These are phyloP conservation scores for Rhynchospora pubera DNA, from an alignment of 176 grass and related monocot genomes.

Conservation along the genomic window DNA sequence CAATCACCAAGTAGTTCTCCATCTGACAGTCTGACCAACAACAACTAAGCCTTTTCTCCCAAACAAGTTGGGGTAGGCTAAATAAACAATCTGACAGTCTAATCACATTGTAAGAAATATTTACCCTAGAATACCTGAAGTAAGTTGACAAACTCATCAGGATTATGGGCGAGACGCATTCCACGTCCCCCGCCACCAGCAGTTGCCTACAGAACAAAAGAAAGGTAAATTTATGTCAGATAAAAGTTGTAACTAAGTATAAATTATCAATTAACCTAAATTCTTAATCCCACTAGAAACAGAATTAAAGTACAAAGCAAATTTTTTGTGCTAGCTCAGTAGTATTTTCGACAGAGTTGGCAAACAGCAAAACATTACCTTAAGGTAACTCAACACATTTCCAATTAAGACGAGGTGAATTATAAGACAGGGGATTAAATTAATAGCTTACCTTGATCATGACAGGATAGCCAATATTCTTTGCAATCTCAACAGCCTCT, in stretches of 20 bases:
- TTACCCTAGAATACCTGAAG: slow-evolving; percentile 25
- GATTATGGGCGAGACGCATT: slow-evolving; percentile 39
- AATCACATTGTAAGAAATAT: too few relatives aligned
- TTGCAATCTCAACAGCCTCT: slow-evolving; percentile 37
- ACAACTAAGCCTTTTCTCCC: too few relatives aligned
- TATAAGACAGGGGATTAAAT: not conserved
- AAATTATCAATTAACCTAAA: too few relatives aligned
- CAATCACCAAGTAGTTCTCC: not conserved
- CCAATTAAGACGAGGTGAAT: not conserved
- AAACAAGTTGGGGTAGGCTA: too few relatives aligned
- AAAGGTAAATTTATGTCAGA: not conserved
- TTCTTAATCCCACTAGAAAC: too few relatives aligned
- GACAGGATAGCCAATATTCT: slow-evolving; percentile 45
- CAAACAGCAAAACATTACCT: not conserved
- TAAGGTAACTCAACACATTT: not conserved
- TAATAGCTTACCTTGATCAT: slow-evolving; percentile 47
- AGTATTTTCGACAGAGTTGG: not conserved
- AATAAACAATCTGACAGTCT: too few relatives aligned
- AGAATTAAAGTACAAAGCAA: too few relatives aligned
- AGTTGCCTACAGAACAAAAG: slow-evolving; percentile 29
- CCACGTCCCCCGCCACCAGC: slow-evolving; percentile 52
- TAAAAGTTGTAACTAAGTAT: too few relatives aligned
- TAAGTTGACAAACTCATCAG: slow-evolving; percentile 39
- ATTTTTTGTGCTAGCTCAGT: not conserved
- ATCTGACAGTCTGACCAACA: too few relatives aligned